phyloP scores from a whole-genome alignment of 345 rosid genomes.

The Brassica incana region DNA sequence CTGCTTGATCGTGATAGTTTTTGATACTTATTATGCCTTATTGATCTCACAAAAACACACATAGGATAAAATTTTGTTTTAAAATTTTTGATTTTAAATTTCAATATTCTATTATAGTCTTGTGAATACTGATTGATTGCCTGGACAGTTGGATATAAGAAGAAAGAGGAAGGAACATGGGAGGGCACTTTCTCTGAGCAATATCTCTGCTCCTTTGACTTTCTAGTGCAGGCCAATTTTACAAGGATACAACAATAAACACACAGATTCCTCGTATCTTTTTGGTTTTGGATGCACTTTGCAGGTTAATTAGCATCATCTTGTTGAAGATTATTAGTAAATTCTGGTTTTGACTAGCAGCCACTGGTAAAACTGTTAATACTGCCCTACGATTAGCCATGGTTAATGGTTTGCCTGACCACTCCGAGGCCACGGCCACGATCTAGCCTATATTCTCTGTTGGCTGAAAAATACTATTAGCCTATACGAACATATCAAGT shows the following conservation, averaged over 20 bases:
- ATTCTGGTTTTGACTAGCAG: not conserved
- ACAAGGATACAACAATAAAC: not conserved
- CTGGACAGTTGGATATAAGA: too few species aligned
- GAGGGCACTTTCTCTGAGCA: conserved; percentile 33
- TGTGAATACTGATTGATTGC: conserved; percentile 16
- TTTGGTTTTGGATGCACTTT: not conserved
- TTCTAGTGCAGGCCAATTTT: conserved; percentile 29
- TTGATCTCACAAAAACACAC: not conserved
- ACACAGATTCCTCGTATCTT: not conserved
- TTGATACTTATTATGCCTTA: conserved; percentile 9
- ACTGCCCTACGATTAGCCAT: not conserved
- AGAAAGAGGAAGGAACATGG: conserved; percentile 43
- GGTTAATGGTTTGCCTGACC: not conserved
- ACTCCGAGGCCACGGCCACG: too few species aligned
- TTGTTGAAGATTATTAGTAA: not conserved
- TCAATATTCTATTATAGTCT: not conserved
- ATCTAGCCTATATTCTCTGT: too few species aligned
- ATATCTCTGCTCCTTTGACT: conserved; percentile 34
- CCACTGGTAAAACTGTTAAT: too few species aligned
- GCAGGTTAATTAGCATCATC: not conserved
- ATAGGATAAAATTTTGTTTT: not conserved
- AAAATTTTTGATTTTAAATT: not conserved
- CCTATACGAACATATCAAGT: too few species aligned
- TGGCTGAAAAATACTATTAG: too few species aligned
- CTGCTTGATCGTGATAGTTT: conserved; percentile 23